Evolutionary conservation across 352 stramenopile species (phyloP).

Genomic region (Phytophthora cactorum): DNA sequence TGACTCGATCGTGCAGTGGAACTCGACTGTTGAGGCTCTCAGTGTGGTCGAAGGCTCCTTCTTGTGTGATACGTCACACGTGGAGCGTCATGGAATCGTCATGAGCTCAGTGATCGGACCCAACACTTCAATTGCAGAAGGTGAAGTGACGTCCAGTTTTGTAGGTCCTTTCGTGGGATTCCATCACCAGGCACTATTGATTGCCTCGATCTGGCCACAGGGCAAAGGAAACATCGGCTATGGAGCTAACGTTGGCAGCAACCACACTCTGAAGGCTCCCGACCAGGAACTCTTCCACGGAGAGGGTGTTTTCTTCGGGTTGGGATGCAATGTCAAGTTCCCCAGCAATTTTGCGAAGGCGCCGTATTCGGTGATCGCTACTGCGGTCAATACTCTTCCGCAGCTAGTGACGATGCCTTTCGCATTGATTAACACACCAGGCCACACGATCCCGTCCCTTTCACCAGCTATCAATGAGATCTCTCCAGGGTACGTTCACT

Average conservation of each 20-base stretch:
- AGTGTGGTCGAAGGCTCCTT: constrained; percentile 75
- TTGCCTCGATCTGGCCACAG: constrained; percentile 91
- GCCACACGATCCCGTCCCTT: constrained; percentile 78
- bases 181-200: constrained; percentile 94
- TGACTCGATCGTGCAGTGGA: constrained; percentile 76
- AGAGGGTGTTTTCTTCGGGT: constrained; percentile 96
- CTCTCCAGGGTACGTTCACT: constrained; percentile 58
- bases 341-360: constrained; percentile 92
- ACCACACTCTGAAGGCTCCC: constrained; percentile 94
- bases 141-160: constrained; percentile 92
- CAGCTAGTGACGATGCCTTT: constrained; percentile 88
- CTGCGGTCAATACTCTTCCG: constrained; percentile 90
- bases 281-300: constrained; percentile 92
- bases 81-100: constrained; percentile 86
- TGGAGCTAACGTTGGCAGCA: constrained; percentile 96
- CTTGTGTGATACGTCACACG: constrained; percentile 79
- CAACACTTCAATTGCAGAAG: constrained; percentile 88
- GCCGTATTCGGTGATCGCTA: constrained; percentile 96
- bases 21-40: constrained; percentile 61
- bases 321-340: constrained; percentile 95
- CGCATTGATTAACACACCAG: constrained; percentile 74
- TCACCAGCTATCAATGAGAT: constrained; percentile 88
- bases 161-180: constrained; percentile 95
- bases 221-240: constrained; percentile 95
- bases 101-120: constrained; percentile 87